Conservation (phyloP, 305 asterid species). For the Solanum hybrid region DNA sequence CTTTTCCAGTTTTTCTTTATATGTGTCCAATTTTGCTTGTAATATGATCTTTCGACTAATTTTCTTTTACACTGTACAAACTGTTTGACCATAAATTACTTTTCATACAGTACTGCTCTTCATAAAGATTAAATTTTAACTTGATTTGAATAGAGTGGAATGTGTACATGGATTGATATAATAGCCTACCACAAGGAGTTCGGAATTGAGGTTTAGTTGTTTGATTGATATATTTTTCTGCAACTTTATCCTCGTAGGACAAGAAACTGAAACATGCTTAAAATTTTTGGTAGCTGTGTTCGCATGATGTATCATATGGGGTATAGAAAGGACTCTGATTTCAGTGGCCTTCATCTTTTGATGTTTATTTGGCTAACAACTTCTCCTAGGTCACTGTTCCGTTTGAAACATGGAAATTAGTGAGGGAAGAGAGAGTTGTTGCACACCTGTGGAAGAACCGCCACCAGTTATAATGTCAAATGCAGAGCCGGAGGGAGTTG, state of each 20-base stretch:
- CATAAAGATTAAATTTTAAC: neutral
- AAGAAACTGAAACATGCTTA: neutral
- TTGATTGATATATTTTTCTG: neutral
- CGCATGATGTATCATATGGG: neutral
- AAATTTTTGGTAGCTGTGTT: neutral
- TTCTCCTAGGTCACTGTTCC: slow-evolving; percentile 17
- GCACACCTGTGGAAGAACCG: slow-evolving; percentile 20
- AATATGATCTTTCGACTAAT: neutral
- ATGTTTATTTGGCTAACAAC: slow-evolving; percentile 2
- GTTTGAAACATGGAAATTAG: slow-evolving; percentile 33
- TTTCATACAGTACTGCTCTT: neutral
- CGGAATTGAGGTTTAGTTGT: neutral
- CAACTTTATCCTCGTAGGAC: neutral
- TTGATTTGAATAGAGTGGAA: neutral
- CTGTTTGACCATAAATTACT: neutral
- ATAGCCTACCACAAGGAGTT: neutral
- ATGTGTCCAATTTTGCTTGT: neutral
- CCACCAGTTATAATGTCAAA: slow-evolving; percentile 17
- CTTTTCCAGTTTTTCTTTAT: neutral
- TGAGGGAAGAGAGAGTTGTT: slow-evolving; percentile 13
- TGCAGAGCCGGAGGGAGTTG: slow-evolving; percentile 23
- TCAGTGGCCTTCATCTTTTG: neutral
- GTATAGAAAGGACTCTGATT: slow-evolving; percentile 3
- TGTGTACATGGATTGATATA: neutral
- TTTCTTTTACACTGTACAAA: neutral